phyloP scores from a whole-genome alignment of 2,329 filamentous ascomycete genomes.

The Chaetomium globosum region DNA sequence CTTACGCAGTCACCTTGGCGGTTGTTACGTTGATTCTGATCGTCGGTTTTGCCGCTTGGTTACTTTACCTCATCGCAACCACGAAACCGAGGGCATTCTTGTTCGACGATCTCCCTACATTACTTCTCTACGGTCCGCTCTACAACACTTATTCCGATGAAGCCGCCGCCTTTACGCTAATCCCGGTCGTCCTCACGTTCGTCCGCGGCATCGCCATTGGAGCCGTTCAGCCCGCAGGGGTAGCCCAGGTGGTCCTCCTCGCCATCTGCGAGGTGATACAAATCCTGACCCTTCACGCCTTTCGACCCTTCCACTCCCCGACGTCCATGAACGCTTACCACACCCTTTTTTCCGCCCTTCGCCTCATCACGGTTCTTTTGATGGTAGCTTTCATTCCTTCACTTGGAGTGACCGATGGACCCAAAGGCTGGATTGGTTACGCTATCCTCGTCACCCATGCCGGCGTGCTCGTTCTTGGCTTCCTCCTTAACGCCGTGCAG shows the following conservation, averaged over 20 bases:
- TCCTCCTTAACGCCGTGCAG: constrained; percentile 88
- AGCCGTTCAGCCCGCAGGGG: constrained; percentile 87
- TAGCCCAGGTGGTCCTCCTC: constrained; percentile 87
- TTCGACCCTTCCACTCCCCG: constrained; percentile 83
- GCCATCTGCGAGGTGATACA: constrained; percentile 93
- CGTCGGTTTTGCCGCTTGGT: constrained; percentile 73
- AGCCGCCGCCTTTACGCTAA: constrained; percentile 83
- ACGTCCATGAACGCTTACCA: constrained; percentile 99
- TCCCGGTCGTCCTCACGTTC: constrained; percentile 82
- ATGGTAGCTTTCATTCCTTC: constrained; percentile 85
- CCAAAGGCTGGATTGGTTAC: constrained; percentile 95
- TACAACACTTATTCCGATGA: constrained; percentile 98
- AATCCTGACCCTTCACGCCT: constrained; percentile 82
- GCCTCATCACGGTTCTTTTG: constrained; percentile 73
- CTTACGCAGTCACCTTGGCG: constrained; percentile 72
- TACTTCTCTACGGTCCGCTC: constrained; percentile 85
- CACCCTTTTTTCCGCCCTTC: constrained; percentile 75
- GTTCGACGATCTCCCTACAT: constrained; percentile 89
- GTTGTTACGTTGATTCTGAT: constrained; percentile 73
- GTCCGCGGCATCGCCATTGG: constrained; percentile 88
- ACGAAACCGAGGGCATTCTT: constrained; percentile 83
- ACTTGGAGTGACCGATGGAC: constrained; percentile 73
- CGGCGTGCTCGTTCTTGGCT: constrained; percentile 82
- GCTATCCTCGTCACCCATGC: constrained; percentile 84
- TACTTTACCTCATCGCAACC: constrained; percentile 76